Conservation (phyloP, 352 stramenopile species). For the Globisporangium okanoganense region DNA sequence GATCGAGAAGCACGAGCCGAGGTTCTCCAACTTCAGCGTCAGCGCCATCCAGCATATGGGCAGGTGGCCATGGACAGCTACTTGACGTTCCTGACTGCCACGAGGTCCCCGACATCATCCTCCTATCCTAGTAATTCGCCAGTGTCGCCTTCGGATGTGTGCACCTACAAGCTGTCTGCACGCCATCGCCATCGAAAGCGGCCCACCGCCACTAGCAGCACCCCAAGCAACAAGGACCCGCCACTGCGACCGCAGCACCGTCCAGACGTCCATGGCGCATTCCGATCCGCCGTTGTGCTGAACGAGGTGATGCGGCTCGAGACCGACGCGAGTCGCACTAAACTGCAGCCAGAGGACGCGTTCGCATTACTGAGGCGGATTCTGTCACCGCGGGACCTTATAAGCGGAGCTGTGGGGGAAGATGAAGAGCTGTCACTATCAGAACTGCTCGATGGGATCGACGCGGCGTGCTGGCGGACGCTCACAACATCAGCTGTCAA, state of each 20-base stretch:
- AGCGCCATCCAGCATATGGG: slow-evolving; percentile 2
- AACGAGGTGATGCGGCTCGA: slow-evolving; percentile 31
- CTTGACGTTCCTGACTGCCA: neutral
- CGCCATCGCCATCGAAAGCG: slow-evolving; percentile 17
- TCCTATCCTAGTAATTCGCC: neutral
- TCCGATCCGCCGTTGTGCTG: slow-evolving; percentile 30
- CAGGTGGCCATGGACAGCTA: slow-evolving; percentile 5
- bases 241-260: neutral
- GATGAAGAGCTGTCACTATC: neutral
- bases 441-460: slow-evolving; percentile 23
- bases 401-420: neutral
- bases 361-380: slow-evolving; percentile 24
- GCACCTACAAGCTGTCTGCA: slow-evolving; percentile 26
- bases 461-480: slow-evolving; percentile 34
- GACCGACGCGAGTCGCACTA: slow-evolving; percentile 11
- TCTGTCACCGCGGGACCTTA: neutral
- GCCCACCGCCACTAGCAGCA: slow-evolving; percentile 1
- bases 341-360: slow-evolving; percentile 28
- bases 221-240: neutral
- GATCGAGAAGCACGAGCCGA: neutral
- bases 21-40: neutral
- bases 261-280: slow-evolving; percentile 8
- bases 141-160: slow-evolving; percentile 2
- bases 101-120: neutral
- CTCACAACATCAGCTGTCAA: slow-evolving; percentile 7